Base-by-base conservation (phyloP, 2,329 filamentous ascomycete species). In the Corinectria fuckeliana region DNA sequence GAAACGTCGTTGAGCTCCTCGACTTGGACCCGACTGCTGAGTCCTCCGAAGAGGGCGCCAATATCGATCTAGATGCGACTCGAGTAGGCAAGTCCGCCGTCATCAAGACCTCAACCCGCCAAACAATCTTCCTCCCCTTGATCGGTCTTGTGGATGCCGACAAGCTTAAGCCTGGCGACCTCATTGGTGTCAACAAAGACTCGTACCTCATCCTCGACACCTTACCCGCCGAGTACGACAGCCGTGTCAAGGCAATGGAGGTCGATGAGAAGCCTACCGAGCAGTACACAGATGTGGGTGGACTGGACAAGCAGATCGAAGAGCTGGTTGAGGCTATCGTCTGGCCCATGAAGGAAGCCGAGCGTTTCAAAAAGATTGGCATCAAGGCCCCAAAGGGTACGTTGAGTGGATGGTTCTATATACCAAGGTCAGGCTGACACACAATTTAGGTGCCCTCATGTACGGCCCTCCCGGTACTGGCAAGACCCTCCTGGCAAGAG, bases 301-400 rank as follows among this genome's bases (percentile, higher is more conserved):
- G 95, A 50, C 79, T 99, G 71, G 93, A 97, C 80, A 99, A 99
- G 82, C 95, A 99, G 82, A 99, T 99, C 74, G 94, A 97, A 77
- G 96, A 99, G 80, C 85, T 99, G 54, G 93, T 99, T 8, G 95
- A 99, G 81, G 95, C 95, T 56, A 95, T 99, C 49, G 95, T 99
- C 26, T 98, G 94, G 94, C 95, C 95, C 2, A 99, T 99, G 95
- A 98, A 98, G 85, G 94, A 99, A 80, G 93, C 95, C 2, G 96
- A 99, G 71, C 88, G 94, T 18, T 99, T 99, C 83, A 98, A 97
- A 86, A 98, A 97, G 85, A 97, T 99, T 72, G 95, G 95, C 69
- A 99, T 99, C 84, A 99, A 99, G 82, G 94, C 95, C 38, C 95
- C 95, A 13, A 99, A 99, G 81, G 95, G 95, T 97, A 86, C 62